Evolutionary conservation across 2,329 filamentous ascomycete genomes (phyloP), one percentile per base, ranked within the genome.

Genomic region (Clarireedia monteithiana): DNA sequence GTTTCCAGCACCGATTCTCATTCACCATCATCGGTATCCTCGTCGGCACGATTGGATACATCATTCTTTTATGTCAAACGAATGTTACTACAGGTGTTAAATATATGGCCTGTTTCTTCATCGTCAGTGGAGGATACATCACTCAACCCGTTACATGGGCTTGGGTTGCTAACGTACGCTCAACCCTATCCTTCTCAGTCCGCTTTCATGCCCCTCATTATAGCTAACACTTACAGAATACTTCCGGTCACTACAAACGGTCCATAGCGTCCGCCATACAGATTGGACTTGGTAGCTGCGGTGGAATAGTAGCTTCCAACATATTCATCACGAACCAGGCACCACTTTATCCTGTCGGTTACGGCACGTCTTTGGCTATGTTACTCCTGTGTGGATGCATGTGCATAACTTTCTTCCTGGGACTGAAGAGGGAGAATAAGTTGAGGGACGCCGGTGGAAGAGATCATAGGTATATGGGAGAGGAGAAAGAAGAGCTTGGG

Each of bases 81-180:
- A 79, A 68, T 80, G 87, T 77, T 85, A 17, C 42, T 4, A 48
- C 53, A 2, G 57, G 58, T 14, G 62, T 63, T 17, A 71, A 69
- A 60, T 74, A 73, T 55, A 66, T 61, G 40, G 71, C 71, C 36
- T 58, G 70, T 10, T 74, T 74, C 62, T 63, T 74, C 20, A 63
- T 71, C 9, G 65, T 66, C 4, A 59, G 66, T 2, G 72, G 72
- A 15, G 70, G 68, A 5, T 71, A 68, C 54, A 67, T 68, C 17
- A 60, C 60, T 7, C 67, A 67, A 14, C 71, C 72, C 5, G 64
- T 73, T 30, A 62, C 66, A 1, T 62, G 80, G 15, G 73, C 71
- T 2, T 80, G 77, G 77, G 72, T 80, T 1, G 68, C 72, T 9
- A 80, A 80, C 67, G 58, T 59, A 55, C 15, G 55, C 10, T 12